Base-by-base conservation (phyloP, 306 rosid genomes). In the Astragalus membranaceus region DNA sequence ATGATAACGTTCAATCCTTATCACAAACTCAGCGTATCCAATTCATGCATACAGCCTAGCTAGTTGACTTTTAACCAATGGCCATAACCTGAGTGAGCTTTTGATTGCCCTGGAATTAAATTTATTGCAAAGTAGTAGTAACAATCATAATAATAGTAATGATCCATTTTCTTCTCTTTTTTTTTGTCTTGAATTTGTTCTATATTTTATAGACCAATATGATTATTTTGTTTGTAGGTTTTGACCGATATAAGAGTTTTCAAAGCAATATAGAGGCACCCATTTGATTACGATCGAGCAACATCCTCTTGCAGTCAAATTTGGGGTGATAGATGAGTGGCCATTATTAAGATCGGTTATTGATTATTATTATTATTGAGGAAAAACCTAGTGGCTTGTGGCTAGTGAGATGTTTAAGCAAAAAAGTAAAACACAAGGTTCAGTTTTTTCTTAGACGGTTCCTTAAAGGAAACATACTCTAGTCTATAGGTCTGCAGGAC, bases 61-160 rank as follows among this genome's bases (percentile, higher is more conserved):
- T 39, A 58, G 75, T 77, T 74, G 79, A 79, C 79, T 79, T 79
- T 48, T 54, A 12, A 50, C 16, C 53, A 69, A 57, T 53, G 48
- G 61, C 39, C 36, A 33, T 50, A 41, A 8, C 10, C 15, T 16
- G 7, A 35, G 37, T 5, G n/a, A 66, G 60, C 50, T 61, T 67
- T 60, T 13, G 14, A 64, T 36, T n/a, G 36, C 10, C 8, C 64
- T 52, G 54, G 56, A 32, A 54, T 6, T 48, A 15, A 64, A 72
- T 13, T 35, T 43, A 57, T 72, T 33, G 13, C 5, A 46, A 46
- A 46, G 29, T 50, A 50, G 26, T 50, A 16, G 5, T 15, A 14
- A 3, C 17, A 50, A 32, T 26, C 13, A 8, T 35, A 64, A 44
- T 32, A 47, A 48, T 46, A 2, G 52, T 46, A 55, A 70, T 43